Evolutionary conservation across 2,329 filamentous ascomycete genomes (phyloP), one percentile per base, ranked within the genome.

Genomic region (Hirsutella minnesotensis): DNA sequence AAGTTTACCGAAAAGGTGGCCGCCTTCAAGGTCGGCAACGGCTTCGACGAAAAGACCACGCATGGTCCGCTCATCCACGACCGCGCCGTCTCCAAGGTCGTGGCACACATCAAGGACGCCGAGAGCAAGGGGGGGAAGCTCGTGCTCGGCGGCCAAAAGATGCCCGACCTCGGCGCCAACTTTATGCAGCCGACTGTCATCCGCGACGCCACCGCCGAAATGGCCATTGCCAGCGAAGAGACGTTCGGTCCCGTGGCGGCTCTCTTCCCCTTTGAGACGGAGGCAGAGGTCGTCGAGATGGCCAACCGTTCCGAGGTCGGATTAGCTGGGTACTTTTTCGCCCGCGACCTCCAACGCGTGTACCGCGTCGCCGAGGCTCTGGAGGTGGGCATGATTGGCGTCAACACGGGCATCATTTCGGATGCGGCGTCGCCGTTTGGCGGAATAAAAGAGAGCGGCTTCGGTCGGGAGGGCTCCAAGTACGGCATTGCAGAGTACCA

Each of bases 171-270:
- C 3, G 90, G 92, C 4, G 59, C 70, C 33, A 94, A 94, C 67
- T 98, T 94, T 68, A 95, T 83, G 67, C 77, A 88, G 56, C 87
- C 86, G 3, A 96, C 92, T 0, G 84, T 96, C 35, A 78, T 98
- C 47, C 81, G 84, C 9, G 85, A 84, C 48, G 90, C 95, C 81
- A 94, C 73, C 10, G 69, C 73, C 45, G 79, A 89, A 35, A 96
- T 96, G 92, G 73, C 77, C 46, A 74, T 96, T 51, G 81, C 86
- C 4, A 69, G 69, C 2, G 90, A 96, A 63, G 92, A 98, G 70
- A 98, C 90, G 0, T 98, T 98, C 59, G 92, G 92, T 0, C 92
- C 92, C 3, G 84, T 96, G 0, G 90, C 89, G 0, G 90, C 85
- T 1, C 65, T 96, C 13, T 95, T 95, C 69, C 75, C 80, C 39